phyloP scores from a whole-genome alignment of 2,329 filamentous ascomycete species.

The Sclerotinia minor region DNA sequence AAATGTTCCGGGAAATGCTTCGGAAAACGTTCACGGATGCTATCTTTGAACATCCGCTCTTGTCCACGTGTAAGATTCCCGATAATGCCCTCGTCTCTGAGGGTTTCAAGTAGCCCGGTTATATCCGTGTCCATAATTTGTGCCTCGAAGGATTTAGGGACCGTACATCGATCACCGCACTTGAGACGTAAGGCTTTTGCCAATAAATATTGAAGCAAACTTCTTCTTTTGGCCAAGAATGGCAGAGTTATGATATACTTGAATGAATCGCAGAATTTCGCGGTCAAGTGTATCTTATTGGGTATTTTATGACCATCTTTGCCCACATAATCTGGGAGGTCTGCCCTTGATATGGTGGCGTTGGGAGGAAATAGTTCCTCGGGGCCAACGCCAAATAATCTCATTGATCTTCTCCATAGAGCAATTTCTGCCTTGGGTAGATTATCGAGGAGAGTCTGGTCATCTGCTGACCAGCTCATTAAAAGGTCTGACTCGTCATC shows the following conservation, averaged over 20 bases:
- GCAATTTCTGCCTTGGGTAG: background rate
- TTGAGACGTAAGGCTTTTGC: too few relatives aligned
- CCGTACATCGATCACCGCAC: too few relatives aligned
- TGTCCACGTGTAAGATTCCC: too few relatives aligned
- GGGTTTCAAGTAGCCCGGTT: too few relatives aligned
- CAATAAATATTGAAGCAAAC: too few relatives aligned
- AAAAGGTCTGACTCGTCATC: background rate
- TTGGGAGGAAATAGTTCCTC: background rate
- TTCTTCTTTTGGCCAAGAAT: background rate
- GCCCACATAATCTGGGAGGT: background rate
- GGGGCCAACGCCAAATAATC: background rate
- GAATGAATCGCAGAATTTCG: background rate
- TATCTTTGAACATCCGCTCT: too few relatives aligned
- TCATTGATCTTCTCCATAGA: background rate
- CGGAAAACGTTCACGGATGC: too few relatives aligned
- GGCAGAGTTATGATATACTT: background rate
- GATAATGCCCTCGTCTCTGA: too few relatives aligned
- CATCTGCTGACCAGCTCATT: background rate
- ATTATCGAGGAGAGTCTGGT: background rate
- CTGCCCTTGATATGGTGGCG: background rate
- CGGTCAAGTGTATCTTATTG: background rate
- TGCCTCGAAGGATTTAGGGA: too few relatives aligned
- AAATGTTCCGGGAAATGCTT: background rate
- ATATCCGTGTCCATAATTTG: too few relatives aligned
- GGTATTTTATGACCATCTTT: background rate